phyloP scores from a whole-genome alignment of 2,329 filamentous ascomycete genomes.

The Penicillium sp. region DNA sequence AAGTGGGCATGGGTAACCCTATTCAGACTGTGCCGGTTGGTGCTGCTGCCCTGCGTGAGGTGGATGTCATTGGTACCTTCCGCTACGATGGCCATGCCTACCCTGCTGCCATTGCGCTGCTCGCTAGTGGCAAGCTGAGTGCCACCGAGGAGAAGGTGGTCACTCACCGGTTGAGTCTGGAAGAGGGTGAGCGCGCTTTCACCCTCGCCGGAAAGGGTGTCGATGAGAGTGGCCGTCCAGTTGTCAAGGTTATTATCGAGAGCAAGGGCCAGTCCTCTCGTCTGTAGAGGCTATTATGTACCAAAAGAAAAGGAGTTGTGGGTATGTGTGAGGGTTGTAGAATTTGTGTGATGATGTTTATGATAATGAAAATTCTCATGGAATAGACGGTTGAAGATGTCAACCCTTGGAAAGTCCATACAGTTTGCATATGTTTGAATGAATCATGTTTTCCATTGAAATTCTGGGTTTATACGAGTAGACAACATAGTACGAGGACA shows the following conservation, averaged over 20 bases:
- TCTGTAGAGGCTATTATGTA: conserved; percentile 10
- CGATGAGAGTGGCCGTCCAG: conserved; percentile 56
- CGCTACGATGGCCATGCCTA: conserved; percentile 59
- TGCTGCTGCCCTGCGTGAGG: conserved; percentile 59
- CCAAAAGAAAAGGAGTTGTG: not conserved
- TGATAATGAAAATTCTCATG: conserved; percentile 28
- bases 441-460: conserved; percentile 8
- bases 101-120: conserved; percentile 57
- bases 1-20: conserved; percentile 62
- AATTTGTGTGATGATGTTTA: conserved; percentile 9
- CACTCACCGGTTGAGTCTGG: conserved; percentile 56
- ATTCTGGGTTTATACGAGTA: no score
- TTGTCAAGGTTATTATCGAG: conserved; percentile 58
- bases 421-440: conserved; percentile 1
- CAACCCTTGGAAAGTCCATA: not conserved
- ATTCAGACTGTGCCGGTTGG: conserved; percentile 59
- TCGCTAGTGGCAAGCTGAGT: conserved; percentile 55
- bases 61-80: conserved; percentile 63
- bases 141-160: conserved; percentile 56
- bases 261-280: conserved; percentile 22
- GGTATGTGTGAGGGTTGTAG: no score
- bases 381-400: conserved; percentile 8
- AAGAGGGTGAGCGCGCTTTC: conserved; percentile 57
- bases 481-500: no score
- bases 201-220: conserved; percentile 54